Evolutionary conservation across 2,329 filamentous ascomycete species (phyloP).

Genomic region (Pseudogymnoascus sp.): DNA sequence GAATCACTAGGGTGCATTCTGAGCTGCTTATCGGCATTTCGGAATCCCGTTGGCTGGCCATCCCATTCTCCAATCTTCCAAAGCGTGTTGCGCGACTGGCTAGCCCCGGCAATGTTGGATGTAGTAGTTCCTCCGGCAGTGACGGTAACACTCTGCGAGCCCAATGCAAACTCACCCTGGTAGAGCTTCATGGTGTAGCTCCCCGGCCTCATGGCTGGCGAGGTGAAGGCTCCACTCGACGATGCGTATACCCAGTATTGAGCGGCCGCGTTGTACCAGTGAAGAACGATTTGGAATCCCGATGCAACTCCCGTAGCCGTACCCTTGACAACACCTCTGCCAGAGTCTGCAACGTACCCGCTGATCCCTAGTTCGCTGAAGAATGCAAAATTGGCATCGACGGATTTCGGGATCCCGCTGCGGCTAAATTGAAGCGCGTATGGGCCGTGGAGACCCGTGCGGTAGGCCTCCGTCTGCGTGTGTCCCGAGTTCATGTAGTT

Average conservation of each 20-base stretch:
- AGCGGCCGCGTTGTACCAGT: constrained; percentile 54
- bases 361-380: constrained; percentile 48
- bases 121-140: constrained; percentile 40
- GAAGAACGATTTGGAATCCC: constrained; percentile 47
- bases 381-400: constrained; percentile 45
- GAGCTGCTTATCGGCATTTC: constrained; percentile 57
- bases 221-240: constrained; percentile 48
- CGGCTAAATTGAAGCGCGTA: constrained; percentile 54
- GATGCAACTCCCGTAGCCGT: constrained; percentile 48
- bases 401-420: constrained; percentile 41
- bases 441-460: constrained; percentile 56
- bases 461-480: constrained; percentile 50
- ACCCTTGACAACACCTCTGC: constrained; percentile 51
- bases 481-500: constrained; percentile 56
- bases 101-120: constrained; percentile 42
- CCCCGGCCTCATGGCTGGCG: constrained; percentile 57
- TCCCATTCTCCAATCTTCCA: constrained; percentile 60
- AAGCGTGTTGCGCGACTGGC: constrained; percentile 42
- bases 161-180: constrained; percentile 48
- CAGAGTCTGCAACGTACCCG: constrained; percentile 47
- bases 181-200: constrained; percentile 62
- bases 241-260: constrained; percentile 58
- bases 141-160: constrained; percentile 40
- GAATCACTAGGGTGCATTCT: constrained; percentile 60
- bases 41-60: constrained; percentile 54